Conservation (phyloP, 2,329 filamentous ascomycete genomes). For the Sarocladium oryzae region DNA sequence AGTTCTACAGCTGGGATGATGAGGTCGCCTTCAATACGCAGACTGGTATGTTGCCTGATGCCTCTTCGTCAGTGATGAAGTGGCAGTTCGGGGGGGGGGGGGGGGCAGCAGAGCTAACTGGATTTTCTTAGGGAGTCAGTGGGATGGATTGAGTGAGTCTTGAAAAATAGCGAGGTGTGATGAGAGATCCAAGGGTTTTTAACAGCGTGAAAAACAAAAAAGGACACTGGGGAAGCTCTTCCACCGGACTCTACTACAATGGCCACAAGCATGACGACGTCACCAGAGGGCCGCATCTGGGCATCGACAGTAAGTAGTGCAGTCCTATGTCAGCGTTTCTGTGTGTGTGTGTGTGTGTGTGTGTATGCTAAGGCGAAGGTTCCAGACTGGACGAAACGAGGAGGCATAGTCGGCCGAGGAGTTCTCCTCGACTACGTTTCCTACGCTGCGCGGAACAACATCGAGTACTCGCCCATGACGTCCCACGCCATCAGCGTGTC, state of each 20-base stretch:
- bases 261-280: slow-evolving; percentile 9
- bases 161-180: too few relatives aligned
- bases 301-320: slow-evolving; percentile 11
- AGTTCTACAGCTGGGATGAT: slow-evolving; percentile 28
- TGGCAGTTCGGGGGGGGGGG: too few relatives aligned
- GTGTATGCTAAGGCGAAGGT: too few relatives aligned
- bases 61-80: background rate
- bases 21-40: slow-evolving; percentile 47
- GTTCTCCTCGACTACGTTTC: slow-evolving; percentile 49
- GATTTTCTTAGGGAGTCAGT: slow-evolving; percentile 36
- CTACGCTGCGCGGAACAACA: slow-evolving; percentile 43
- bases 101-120: too few relatives aligned
- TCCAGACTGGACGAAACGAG: slow-evolving; percentile 10
- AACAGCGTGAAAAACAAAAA: too few relatives aligned
- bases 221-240: slow-evolving; percentile 9
- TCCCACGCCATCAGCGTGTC: slow-evolving; percentile 9
- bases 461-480: slow-evolving; percentile 20
- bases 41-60: slow-evolving; percentile 20
- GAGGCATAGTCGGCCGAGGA: slow-evolving; percentile 33
- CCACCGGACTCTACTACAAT: slow-evolving; percentile 10
- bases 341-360: too few relatives aligned
- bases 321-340: too few relatives aligned
- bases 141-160: slow-evolving; percentile 30
- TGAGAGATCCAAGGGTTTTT: too few relatives aligned
- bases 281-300: slow-evolving; percentile 11